Evolutionary conservation across 1,139 yeast species (phyloP), one percentile per base, ranked within the genome.

Genomic region (Hemisphaericaspora lyxosophila): DNA sequence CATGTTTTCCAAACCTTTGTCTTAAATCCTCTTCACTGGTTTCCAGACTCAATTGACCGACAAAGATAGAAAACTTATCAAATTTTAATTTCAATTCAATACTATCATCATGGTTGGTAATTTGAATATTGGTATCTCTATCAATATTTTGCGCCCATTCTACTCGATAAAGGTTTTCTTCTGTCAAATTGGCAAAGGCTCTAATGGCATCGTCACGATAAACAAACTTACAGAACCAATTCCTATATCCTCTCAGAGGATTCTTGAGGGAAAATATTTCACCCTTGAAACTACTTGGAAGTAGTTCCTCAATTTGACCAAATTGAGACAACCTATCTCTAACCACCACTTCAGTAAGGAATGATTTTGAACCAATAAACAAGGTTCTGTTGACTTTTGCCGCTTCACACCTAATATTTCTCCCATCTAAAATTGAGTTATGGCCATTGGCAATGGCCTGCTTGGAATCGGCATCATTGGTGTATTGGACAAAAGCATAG

Each of bases 321-420:
- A 72, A 87, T 24, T 67, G 58, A 3, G 61, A 57, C 39, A 85
- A 59, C 25, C 64, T 49, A 2, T 56, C 55, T 36, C 55, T 60
- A 29, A 85, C 63, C 5, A 64, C 55, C 9, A 46, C 46, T 28
- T 62, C 63, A 8, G 52, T 38, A 12, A 62, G 41, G 1, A 48
- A 44, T 35, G 37, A 44, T 9, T 60, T 47, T 5, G 68, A 63
- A 13, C 72, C 63, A 32, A 83, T 56, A 53, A 80, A 85, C 37
- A 90, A 66, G 11, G 97, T 89, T 47, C 97, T 72, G 60, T 90
- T 90, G 32, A 89, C 96, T 52, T 85, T 82, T 1, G 97, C 97
- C 12, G 82, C 83, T 59, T 90, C 97, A 62, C 96, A 87, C 42
- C 97, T 75, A 39, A 90, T 78, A 7, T 78, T 70, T 53, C 96